Evolutionary conservation across 2,329 filamentous ascomycete species (phyloP), one percentile per base, ranked within the genome.

Genomic region (Thermothelomyces thermophilus): DNA sequence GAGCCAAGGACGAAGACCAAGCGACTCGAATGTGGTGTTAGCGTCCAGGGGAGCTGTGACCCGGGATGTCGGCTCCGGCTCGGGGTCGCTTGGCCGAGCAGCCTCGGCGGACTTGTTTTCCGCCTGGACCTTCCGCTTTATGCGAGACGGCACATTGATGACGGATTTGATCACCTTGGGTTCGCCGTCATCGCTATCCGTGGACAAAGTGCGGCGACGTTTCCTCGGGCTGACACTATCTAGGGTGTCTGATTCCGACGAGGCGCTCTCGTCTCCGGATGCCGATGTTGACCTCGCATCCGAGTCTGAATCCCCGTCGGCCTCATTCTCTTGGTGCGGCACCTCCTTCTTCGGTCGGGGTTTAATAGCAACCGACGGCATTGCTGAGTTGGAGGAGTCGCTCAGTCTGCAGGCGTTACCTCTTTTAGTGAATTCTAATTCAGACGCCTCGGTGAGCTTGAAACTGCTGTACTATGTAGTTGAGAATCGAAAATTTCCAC

Each of bases 1-100:
- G 3, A 98, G 82, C 93, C 93, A 98, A 65, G 87, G 88, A 33
- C 82, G 78, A 39, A 95, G 83, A 44, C 80, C 73, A 45, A 96
- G 70, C 10, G 81, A 79, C 16, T 82, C 78, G 64, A 95, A 95
- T 8, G 78, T 86, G 16, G 77, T 71, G 63, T 81, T 75, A 41
- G 71, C 69, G 59, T 82, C 76, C 20, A 72, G 73, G 11, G 78
- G 76, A 3, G 76, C 79, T 42, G 72, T 66, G 48, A 77, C 70
- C 33, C 58, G 51, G 31, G 53, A 47, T 20, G 35, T 45, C 4
- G 54, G 50, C 31, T 56, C 50, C 16, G 50, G 46, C 3, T 48
- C 34, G 28, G 26, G 20, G 1, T 50, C 31, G 20, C 37, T 31
- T 9, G 50, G 19, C 17, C 37, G 17, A 28, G 36, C 39, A 9